These are phyloP conservation scores for Shiraia sp. DNA, from an alignment of 2,329 filamentous ascomycete genomes.

Conservation along the genomic window DNA sequence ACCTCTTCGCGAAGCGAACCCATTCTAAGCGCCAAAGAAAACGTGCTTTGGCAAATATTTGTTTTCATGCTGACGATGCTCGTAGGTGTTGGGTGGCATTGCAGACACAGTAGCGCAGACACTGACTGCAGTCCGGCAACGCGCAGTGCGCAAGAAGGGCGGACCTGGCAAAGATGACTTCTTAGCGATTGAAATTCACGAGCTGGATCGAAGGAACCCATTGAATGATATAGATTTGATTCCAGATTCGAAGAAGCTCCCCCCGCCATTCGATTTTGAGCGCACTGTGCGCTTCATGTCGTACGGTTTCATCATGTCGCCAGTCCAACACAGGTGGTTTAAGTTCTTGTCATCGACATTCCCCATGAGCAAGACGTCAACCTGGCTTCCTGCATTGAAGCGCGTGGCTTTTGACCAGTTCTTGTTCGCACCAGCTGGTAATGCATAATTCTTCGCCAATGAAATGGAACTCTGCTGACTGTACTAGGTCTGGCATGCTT, in stretches of 20 bases:
- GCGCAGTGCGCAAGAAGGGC: slow-evolving; percentile 68
- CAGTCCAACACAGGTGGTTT: slow-evolving; percentile 95
- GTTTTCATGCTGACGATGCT: slow-evolving; percentile 7
- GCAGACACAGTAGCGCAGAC: slow-evolving; percentile 95
- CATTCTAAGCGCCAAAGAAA: too few species aligned
- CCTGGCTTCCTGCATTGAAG: slow-evolving; percentile 79
- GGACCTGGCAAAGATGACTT: slow-evolving; percentile 68
- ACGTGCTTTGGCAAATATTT: too few species aligned
- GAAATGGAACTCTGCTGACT: not conserved
- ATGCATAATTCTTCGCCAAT: slow-evolving; percentile 22
- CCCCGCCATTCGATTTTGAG: slow-evolving; percentile 93
- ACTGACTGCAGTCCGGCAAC: slow-evolving; percentile 79
- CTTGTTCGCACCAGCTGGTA: slow-evolving; percentile 86
- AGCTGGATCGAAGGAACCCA: slow-evolving; percentile 80
- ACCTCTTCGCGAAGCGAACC: too few species aligned
- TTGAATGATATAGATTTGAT: slow-evolving; percentile 68
- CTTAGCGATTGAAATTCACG: slow-evolving; percentile 84
- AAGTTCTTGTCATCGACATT: slow-evolving; percentile 79
- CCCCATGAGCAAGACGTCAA: slow-evolving; percentile 74
- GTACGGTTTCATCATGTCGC: slow-evolving; percentile 95
- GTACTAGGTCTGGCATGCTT: slow-evolving; percentile 73
- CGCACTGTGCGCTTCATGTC: slow-evolving; percentile 93
- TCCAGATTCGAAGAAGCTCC: slow-evolving; percentile 62
- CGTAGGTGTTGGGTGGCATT: slow-evolving; percentile 76
- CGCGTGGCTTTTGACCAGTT: slow-evolving; percentile 91